A percentile compares a stretch with the other conserved stretches of the same genome.
phyloP scores from a whole-genome alignment of 345 rosid genomes.

The Trapa bicornis region DNA sequence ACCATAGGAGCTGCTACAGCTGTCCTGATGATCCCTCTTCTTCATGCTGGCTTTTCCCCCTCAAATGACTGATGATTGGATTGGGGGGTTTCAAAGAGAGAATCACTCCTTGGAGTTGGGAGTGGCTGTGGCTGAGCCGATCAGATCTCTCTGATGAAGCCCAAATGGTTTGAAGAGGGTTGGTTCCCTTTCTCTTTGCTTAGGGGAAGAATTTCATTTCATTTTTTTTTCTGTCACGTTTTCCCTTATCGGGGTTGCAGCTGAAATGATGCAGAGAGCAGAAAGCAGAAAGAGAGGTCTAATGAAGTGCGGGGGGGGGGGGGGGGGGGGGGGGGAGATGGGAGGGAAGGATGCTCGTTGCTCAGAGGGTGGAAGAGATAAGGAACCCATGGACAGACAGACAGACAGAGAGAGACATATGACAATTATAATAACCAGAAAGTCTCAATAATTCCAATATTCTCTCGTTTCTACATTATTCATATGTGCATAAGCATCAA shows the following conservation, averaged over 20 bases:
- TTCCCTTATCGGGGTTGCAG: neutral
- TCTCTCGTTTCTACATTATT: too few relatives aligned
- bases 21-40: constrained; percentile 48
- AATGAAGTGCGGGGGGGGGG: constrained; percentile 28
- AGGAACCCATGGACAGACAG: too few relatives aligned
- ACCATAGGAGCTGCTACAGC: constrained; percentile 14
- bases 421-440: too few relatives aligned
- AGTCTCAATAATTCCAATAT: too few relatives aligned
- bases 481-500: too few relatives aligned
- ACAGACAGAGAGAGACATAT: too few relatives aligned
- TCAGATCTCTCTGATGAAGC: constrained; percentile 3
- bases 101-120: neutral
- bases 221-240: neutral
- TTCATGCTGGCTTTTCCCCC: constrained; percentile 7
- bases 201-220: neutral
- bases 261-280: neutral
- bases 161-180: neutral
- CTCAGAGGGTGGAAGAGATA: too few relatives aligned
- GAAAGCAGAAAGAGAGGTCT: constrained; percentile 22
- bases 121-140: neutral
- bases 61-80: neutral
- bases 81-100: constrained; percentile 7
- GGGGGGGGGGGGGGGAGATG: constrained; percentile 10
- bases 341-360: neutral
- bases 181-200: neutral